Evolutionary conservation across 331 rosid genomes (phyloP), one percentile per base, ranked within the genome.

Genomic region (Saraca asoca): DNA sequence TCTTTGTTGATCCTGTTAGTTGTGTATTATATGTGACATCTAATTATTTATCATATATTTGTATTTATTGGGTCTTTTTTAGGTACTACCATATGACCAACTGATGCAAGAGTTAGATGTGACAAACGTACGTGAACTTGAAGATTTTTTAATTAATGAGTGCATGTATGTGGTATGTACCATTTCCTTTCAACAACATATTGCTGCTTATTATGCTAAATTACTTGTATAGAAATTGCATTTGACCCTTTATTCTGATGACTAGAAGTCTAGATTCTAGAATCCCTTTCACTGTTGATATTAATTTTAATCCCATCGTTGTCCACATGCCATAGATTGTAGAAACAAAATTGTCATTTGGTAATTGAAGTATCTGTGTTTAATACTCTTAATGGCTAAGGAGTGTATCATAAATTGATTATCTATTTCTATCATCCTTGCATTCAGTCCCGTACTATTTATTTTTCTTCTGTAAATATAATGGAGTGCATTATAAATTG

Each of bases 131-230:
- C 88, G 97, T 15, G 96, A 90, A 73, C 98, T 93, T 33, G 97
- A 93, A 85, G 95, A 93, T 79, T 93, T 93, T 82, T 87, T 93
- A 55, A 93, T 93, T 74, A 80, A 86, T 53, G 96, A 84, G 80
- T 93, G 98, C 95, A 93, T 93, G 95, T 84, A 88, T 74, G 86
- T 83, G 95, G 98, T 93, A 90, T 58, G 87, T 66, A 66, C 68
- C 69, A 59, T 62, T 13, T 65, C 29, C 76, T 78, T 45, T 0
- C 6, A 50, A 68, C 31, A 56, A 19, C 57, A 53, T 65, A 2
- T 34, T 52, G 35, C 34, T 15, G 18, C 24, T 12, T 20, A 9
- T 18, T 10, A 39, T 16, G 51, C 12, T 11, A 11, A 24, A 24
- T 24, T 24, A 24, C 31, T 24, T 24, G 31, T 1, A 24, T 24